Base-by-base conservation (phyloP, 1,284 basidiomycete genomes). In the Sanguinoderma infundibulare region DNA sequence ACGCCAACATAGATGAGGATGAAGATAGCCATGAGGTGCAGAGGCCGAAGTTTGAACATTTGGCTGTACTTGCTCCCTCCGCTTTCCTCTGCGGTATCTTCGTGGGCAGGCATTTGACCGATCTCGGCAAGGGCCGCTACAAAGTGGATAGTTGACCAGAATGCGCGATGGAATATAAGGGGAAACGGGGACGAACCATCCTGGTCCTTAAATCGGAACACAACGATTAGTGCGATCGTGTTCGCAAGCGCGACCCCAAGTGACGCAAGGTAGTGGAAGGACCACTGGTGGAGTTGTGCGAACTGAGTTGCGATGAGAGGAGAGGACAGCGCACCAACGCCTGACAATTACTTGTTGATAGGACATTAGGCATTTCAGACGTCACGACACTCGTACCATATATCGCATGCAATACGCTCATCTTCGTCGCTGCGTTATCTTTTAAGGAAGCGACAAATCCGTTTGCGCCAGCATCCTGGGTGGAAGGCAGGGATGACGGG, bases 281-380 rank as follows among this genome's bases (percentile, higher is more conserved):
- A 90, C 82, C 87, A 87, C 55, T 73, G 76, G 0, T 62, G 69
- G 40, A 78, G 69, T 54, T 79, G 77, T 1, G 86, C 74, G 63
- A 91, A 90, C 49, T 87, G 84, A 0, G 89, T 91, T 0, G 89
- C 79, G 1, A 85, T 78, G 10, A 91, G 78, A 2, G 90, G 89
- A 3, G 87, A 76, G 8, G 77, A 73, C 4, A 90, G 72, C 3
- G 87, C 89, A 1, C 89, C 89, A 8, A 79, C 72, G 4, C 87
- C 86, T 88, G 9, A 5, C 7, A 34, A n/a, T 17, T 15, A 28
- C 17, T 8, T 6, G 34, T 8, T 47, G 14, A 55, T 10, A 28
- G 14, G 56, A 14, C 17, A 12, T 38, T 47, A 39, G 3, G 15
- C n/a, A n/a, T 26, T 22, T 34, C 20, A n/a, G n/a, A 28, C 5